Conservation (phyloP, 164 flowering plant species). For the Tetrastigma voinierianum region DNA sequence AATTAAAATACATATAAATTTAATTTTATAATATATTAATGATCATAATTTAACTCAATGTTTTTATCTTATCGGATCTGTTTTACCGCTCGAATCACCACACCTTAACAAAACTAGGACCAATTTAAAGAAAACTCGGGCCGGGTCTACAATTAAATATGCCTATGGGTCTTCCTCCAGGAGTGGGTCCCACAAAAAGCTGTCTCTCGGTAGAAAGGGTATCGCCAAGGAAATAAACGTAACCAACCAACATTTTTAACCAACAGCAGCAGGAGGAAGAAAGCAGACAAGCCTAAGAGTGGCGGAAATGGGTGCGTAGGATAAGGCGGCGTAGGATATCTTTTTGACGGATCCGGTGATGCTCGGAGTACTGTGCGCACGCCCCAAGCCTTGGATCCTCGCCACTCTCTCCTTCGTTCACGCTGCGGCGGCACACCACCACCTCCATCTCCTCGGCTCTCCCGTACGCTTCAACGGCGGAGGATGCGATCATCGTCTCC, state of each 20-base stretch:
- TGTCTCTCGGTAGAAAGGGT: constrained; percentile 1
- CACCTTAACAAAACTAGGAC: too few species aligned
- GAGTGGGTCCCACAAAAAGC: too few species aligned
- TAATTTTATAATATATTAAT: too few species aligned
- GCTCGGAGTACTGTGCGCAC: constrained; percentile 68
- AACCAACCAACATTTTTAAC: not conserved
- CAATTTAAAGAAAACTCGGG: too few species aligned
- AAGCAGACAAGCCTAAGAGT: not conserved
- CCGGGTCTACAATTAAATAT: too few species aligned
- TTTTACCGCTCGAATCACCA: too few species aligned
- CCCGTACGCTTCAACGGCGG: constrained; percentile 4
- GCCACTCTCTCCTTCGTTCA: constrained; percentile 29
- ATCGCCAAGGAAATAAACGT: constrained; percentile 2
- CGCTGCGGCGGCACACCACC: constrained; percentile 28
- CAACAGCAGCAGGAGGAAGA: not conserved
- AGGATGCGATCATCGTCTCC: constrained; percentile 5
- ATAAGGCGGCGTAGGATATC: constrained; percentile 22
- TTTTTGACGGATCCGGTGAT: constrained; percentile 34
- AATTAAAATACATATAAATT: too few species aligned
- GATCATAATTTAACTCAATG: too few species aligned
- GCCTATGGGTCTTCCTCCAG: too few species aligned
- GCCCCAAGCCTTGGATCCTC: constrained; percentile 61
- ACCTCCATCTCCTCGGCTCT: constrained; percentile 18
- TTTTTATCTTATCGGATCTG: too few species aligned
- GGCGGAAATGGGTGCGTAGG: constrained; percentile 16